A percentile compares a stretch with the other conserved stretches of the same genome.
Evolutionary conservation across 441 rosid species (phyloP).

Genomic region (Syzygium syzygioides): DNA sequence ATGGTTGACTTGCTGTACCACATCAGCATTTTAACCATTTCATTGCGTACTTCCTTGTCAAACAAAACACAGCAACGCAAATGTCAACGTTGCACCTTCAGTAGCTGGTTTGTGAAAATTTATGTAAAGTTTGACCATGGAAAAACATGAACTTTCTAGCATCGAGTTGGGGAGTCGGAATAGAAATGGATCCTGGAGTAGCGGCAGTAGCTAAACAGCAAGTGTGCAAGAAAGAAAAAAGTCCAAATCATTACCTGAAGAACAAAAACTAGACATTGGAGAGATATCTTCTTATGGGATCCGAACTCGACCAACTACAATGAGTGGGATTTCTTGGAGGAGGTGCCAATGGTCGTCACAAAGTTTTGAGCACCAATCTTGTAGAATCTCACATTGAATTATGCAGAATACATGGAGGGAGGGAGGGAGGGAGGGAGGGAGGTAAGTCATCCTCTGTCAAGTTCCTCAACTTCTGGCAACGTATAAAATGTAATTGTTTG

Average conservation of each 20-base stretch:
- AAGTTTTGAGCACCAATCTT: background rate
- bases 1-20: background rate
- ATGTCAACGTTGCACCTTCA: background rate
- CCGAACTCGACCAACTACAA: accelerated
- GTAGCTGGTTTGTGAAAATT: background rate
- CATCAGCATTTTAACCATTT: background rate
- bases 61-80: background rate
- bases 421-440: background rate
- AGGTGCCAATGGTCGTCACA: background rate
- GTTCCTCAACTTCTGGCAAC: background rate
- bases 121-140: background rate
- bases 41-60: background rate
- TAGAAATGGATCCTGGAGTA: background rate
- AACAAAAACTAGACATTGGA: background rate
- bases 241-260: background rate
- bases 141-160: background rate
- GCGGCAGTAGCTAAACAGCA: background rate
- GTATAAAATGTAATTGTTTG: background rate
- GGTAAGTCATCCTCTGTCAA: background rate
- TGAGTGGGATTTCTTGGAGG: background rate
- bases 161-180: background rate
- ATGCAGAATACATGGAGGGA: background rate
- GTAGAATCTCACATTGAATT: background rate
- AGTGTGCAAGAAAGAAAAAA: background rate
- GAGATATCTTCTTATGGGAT: background rate